Evolutionary conservation across 352 stramenopile genomes (phyloP).

Genomic region (Phytophthora palmivora): DNA sequence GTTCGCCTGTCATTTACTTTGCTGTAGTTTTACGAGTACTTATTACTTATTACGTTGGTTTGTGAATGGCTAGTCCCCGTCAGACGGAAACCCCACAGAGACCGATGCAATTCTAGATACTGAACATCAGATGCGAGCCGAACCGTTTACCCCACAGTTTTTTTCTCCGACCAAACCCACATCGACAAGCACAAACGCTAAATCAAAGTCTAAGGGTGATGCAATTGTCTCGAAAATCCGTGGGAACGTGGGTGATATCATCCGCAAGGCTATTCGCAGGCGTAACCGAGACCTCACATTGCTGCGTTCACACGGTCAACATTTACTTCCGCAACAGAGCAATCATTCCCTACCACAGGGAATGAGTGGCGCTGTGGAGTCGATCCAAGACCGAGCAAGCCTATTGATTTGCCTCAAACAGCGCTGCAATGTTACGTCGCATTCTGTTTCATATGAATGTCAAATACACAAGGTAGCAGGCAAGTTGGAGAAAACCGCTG

Average conservation of each 20-base stretch:
- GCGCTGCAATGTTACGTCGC: constrained; percentile 8
- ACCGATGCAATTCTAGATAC: constrained; percentile 68
- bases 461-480: constrained; percentile 30
- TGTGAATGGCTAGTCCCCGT: constrained; percentile 3
- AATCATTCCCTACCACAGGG: constrained; percentile 6
- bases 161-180: constrained; percentile 61
- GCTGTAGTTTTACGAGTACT: background rate
- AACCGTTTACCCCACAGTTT: constrained; percentile 59
- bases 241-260: constrained; percentile 57
- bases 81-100: constrained; percentile 19
- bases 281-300: constrained; percentile 68
- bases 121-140: constrained; percentile 60
- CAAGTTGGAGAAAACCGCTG: constrained; percentile 20
- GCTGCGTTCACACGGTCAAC: constrained; percentile 58
- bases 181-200: background rate
- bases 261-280: constrained; percentile 61
- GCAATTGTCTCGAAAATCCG: constrained; percentile 54
- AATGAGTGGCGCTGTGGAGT: constrained; percentile 32
- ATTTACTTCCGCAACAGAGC: constrained; percentile 50
- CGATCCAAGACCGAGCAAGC: constrained; percentile 51
- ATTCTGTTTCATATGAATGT: constrained; percentile 49
- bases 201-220: constrained; percentile 34
- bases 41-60: constrained; percentile 5
- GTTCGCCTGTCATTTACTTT: background rate
- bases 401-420: constrained; percentile 43